Conservation (phyloP, 495 filamentous ascomycete species). For the Penicilliopsis zonata region DNA sequence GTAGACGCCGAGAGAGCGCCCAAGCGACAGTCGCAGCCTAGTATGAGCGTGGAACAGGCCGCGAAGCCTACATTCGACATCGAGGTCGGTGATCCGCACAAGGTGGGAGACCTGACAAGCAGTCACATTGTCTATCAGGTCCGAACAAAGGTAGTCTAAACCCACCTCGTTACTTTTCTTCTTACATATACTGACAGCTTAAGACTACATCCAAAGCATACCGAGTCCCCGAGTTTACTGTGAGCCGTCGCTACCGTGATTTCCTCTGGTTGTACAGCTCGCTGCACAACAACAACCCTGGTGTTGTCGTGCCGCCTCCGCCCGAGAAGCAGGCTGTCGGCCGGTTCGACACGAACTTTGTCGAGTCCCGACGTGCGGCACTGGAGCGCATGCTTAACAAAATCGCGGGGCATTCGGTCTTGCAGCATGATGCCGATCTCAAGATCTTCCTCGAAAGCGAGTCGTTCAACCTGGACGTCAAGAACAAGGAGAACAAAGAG, state of each 20-base stretch:
- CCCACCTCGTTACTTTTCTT: too few species aligned
- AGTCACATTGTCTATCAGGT: conserved; percentile 97
- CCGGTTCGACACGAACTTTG: conserved; percentile 92
- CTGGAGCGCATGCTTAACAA: conserved; percentile 97
- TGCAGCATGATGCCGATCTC: conserved; percentile 86
- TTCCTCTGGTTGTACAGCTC: conserved; percentile 96
- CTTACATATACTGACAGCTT: too few species aligned
- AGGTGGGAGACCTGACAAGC: conserved; percentile 91
- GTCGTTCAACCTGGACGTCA: conserved; percentile 87
- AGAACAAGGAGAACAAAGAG: conserved; percentile 92
- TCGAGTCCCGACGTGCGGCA: conserved; percentile 80
- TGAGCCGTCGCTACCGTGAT: conserved; percentile 87
- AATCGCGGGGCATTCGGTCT: conserved; percentile 74
- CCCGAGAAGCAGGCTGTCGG: conserved; percentile 97
- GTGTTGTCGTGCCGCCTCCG: conserved; percentile 88
- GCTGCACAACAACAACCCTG: conserved; percentile 86
- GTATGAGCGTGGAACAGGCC: conserved; percentile 79
- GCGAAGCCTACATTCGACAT: conserved; percentile 88
- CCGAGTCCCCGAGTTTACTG: conserved; percentile 76
- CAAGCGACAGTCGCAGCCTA: conserved; percentile 59
- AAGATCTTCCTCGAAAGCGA: conserved; percentile 97
- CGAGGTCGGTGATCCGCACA: conserved; percentile 88
- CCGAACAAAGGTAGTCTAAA: conserved; percentile 61
- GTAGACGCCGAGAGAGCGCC: conserved; percentile 20
- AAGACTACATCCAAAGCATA: conserved; percentile 97